These are phyloP conservation scores for Hemileia vastatrix DNA, from an alignment of 1,284 basidiomycete species.

Conservation along the genomic window DNA sequence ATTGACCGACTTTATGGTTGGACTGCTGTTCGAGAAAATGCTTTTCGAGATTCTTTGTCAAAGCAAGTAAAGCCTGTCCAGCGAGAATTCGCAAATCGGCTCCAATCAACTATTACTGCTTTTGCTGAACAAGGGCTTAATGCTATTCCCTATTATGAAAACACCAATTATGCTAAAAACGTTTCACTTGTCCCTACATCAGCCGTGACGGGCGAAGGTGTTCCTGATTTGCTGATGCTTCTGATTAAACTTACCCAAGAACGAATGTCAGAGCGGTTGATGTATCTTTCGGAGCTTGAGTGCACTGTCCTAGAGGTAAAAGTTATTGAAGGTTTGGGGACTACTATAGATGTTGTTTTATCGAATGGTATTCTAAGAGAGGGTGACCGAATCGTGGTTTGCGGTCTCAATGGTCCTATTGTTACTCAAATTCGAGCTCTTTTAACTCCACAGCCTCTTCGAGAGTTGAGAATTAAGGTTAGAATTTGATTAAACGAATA, in stretches of 20 bases:
- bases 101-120: constrained; percentile 73
- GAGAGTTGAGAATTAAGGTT: constrained; percentile 91
- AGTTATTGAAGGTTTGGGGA: constrained; percentile 95
- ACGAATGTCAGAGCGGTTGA: constrained; percentile 91
- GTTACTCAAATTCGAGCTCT: constrained; percentile 89
- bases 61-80: constrained; percentile 72
- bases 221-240: constrained; percentile 99
- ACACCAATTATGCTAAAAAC: constrained; percentile 87
- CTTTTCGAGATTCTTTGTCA: constrained; percentile 83
- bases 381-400: constrained; percentile 90
- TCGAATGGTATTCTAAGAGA: constrained; percentile 90
- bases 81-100: constrained; percentile 86
- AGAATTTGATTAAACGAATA: not conserved
- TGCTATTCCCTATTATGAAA: constrained; percentile 89
- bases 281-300: constrained; percentile 97
- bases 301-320: constrained; percentile 99
- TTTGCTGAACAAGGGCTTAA: constrained; percentile 98
- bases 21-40: constrained; percentile 79
- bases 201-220: constrained; percentile 93
- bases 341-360: constrained; percentile 93
- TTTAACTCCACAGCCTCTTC: constrained; percentile 89
- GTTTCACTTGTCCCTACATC: constrained; percentile 97
- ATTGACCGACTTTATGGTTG: constrained; percentile 97
- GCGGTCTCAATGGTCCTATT: constrained; percentile 95
- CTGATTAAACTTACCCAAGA: constrained; percentile 95